Evolutionary conservation across 1,139 yeast genomes (phyloP), one percentile per base, ranked within the genome.

Genomic region (Suhomyces yuchorum): DNA sequence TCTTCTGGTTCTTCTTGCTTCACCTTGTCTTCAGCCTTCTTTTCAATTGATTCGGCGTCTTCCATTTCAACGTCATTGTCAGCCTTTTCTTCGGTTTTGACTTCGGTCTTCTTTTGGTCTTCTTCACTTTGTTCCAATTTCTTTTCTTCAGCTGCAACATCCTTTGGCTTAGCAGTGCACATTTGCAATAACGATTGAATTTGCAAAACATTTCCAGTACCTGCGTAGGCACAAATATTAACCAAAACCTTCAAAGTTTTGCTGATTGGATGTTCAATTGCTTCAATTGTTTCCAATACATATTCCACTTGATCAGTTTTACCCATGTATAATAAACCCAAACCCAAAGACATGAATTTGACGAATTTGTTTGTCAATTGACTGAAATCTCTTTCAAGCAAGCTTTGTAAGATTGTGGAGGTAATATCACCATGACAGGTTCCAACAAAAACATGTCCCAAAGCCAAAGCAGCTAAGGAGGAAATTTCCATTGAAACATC

Each of bases 131-230:
- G 66, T 43, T 62, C 73, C 53, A 67, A 59, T 51, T 63, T 66
- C 59, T 68, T 66, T 45, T 70, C 75, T 43, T 70, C 76, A 2
- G 63, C 70, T 12, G 53, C 48, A 37, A 56, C 52, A 52, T 70
- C 72, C 55, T 67, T 66, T 38, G 78, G 78, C 56, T 77, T 78
- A 40, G 86, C 82, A 3, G 96, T 86, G 61, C 96, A 83, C 79
- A 91, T 89, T 61, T 90, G 96, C 59, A 93, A 80, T 61, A 95
- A 77, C 33, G 90, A 83, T 73, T 95, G 99, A 54, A 95, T 88
- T 71, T 92, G 96, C 56, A 95, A 80, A 37, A 95, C 99, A 65
- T 95, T 95, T 59, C 99, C 99, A 39, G 98, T 90, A 55, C 99
- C 99, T 15, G 97, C 96, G 70, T 87, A 92, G 7, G 98, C 96